Percentiles rank a stretch among this genome's conserved stretches.
These are phyloP conservation scores for Akanthomyces dipterigenus DNA, from an alignment of 2,329 filamentous ascomycete genomes.

Conservation along the genomic window DNA sequence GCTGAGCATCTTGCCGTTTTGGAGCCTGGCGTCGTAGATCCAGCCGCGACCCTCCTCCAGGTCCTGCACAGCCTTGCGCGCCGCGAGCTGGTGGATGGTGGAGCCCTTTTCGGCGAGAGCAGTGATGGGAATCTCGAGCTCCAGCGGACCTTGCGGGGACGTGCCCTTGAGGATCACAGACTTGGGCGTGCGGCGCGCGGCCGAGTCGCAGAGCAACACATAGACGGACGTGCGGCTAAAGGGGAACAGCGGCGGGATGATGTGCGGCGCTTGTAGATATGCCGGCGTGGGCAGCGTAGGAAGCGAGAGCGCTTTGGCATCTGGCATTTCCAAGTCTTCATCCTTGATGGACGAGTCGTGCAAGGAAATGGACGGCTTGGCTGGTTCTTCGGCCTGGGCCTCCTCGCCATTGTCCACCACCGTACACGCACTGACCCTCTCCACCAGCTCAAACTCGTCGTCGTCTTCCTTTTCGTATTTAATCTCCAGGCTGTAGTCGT, in stretches of 20 bases:
- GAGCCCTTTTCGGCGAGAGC: constrained; percentile 36
- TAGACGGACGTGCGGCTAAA: constrained; percentile 62
- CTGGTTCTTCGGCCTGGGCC: constrained; percentile 13
- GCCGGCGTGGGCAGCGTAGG: constrained; percentile 46
- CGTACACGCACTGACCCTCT: constrained; percentile 46
- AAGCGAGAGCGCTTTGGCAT: constrained; percentile 34
- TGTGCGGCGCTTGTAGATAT: constrained; percentile 56
- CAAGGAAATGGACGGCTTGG: constrained; percentile 43
- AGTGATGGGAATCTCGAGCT: constrained; percentile 58
- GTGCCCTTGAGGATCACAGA: constrained; percentile 53
- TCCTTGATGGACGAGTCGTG: constrained; percentile 46
- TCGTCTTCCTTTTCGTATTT: constrained; percentile 40
- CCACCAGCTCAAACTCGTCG: constrained; percentile 57
- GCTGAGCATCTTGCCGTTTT: constrained; percentile 36
- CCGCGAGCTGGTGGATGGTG: constrained; percentile 64
- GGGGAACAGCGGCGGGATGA: constrained; percentile 58
- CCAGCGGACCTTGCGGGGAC: constrained; percentile 50
- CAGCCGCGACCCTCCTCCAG: constrained; percentile 66
- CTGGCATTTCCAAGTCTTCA: constrained; percentile 29
- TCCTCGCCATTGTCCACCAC: constrained; percentile 27
- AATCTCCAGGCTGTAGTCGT: constrained; percentile 57
- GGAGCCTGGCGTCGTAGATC: constrained; percentile 45
- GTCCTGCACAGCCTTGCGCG: constrained; percentile 59
- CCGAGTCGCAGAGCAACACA: constrained; percentile 51
- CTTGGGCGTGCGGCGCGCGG: constrained; percentile 33